Percentiles rank a stretch among this genome's conserved stretches.
Conservation (phyloP, 2,329 filamentous ascomycete species). For the Juglanconis sp. region DNA sequence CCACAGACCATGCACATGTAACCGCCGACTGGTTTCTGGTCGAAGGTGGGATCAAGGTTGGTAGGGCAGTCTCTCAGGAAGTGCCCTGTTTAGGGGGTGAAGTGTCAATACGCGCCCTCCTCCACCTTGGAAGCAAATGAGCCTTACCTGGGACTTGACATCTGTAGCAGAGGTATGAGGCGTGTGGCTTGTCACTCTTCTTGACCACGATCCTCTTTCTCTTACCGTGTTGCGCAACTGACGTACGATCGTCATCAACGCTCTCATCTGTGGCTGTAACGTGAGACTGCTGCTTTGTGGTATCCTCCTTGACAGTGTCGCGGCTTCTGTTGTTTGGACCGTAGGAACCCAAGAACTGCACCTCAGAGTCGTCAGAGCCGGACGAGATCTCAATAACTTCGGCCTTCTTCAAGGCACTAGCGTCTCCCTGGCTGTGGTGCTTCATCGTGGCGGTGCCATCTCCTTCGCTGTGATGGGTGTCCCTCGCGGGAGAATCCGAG, state of each 20-base stretch:
- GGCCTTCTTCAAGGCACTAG: not conserved
- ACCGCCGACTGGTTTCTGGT: slow-evolving; percentile 26
- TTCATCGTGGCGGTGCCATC: not conserved
- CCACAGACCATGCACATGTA: slow-evolving; percentile 36
- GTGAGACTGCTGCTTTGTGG: too few relatives aligned
- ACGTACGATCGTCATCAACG: too few relatives aligned
- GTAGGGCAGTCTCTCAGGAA: slow-evolving; percentile 38
- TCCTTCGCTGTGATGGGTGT: not conserved
- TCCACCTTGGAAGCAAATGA: slow-evolving; percentile 10
- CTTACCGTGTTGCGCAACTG: too few relatives aligned
- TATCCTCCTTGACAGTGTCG: not conserved
- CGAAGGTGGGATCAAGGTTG: slow-evolving; percentile 37
- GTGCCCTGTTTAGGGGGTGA: slow-evolving; percentile 32
- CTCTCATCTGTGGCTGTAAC: too few relatives aligned
- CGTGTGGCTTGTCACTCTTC: not conserved
- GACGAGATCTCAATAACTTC: not conserved
- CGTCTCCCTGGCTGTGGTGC: not conserved
- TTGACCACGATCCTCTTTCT: not conserved
- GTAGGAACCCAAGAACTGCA: not conserved
- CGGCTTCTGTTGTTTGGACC: not conserved
- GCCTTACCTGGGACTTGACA: slow-evolving; percentile 30
- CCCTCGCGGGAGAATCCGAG: not conserved
- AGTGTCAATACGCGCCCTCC: not conserved
- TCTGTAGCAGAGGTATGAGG: slow-evolving; percentile 30
- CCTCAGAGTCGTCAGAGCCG: not conserved